phyloP scores from a whole-genome alignment of 2,329 filamentous ascomycete genomes.

The Curvularia spicifera region DNA sequence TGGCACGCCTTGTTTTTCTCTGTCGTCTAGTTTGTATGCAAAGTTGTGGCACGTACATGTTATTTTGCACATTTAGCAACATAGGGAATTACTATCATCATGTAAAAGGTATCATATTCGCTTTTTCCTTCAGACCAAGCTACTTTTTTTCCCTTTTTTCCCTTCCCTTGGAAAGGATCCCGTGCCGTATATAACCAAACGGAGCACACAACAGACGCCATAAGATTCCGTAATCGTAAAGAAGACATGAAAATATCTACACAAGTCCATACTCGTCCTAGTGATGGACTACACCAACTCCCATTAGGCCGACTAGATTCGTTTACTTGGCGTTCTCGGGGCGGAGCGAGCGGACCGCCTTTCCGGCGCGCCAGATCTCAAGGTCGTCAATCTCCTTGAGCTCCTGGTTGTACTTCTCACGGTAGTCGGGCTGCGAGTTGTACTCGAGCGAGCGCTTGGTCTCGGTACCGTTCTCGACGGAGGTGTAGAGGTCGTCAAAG shows the following conservation, averaged over 20 bases:
- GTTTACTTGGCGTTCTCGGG: conserved; percentile 49
- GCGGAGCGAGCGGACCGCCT: conserved; percentile 75
- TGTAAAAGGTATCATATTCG: conserved; percentile 10
- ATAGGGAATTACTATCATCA: background rate
- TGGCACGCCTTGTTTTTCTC: no score
- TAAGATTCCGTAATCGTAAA: conserved; percentile 22
- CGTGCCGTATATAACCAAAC: background rate
- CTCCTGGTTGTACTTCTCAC: conserved; percentile 96
- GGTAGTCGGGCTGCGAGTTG: conserved; percentile 95
- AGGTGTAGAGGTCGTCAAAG: conserved; percentile 96
- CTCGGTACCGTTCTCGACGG: conserved; percentile 89
- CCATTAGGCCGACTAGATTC: background rate
- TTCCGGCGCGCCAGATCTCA: conserved; percentile 99
- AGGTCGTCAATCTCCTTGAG: conserved; percentile 97
- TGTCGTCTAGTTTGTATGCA: no score
- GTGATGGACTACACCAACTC: conserved; percentile 4
- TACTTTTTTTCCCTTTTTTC: background rate
- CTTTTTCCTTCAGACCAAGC: conserved; percentile 6
- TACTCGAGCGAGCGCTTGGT: conserved; percentile 96
- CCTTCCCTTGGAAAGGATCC: background rate
- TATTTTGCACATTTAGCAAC: no score
- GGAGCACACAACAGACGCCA: conserved; percentile 25
- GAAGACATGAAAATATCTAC: conserved; percentile 36
- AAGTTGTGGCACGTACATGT: no score
- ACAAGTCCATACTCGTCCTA: conserved; percentile 17